These are phyloP conservation scores for sorghum (Sorghum bicolor) DNA, from an alignment of 176 grass and related monocot species.

Conservation along the genomic window DNA sequence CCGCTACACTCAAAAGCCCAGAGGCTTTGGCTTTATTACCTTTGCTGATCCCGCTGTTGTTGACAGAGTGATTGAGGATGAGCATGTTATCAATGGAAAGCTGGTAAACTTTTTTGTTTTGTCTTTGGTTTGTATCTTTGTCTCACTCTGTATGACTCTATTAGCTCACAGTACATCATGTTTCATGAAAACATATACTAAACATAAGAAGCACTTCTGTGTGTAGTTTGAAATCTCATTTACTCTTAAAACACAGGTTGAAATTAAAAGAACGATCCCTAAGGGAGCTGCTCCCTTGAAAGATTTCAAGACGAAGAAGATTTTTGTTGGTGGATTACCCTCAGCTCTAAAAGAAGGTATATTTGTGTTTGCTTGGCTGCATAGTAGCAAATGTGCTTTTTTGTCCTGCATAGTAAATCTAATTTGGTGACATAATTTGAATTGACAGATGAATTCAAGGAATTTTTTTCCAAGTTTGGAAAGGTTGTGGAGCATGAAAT, in stretches of 20 bases:
- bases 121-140: background rate
- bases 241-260: slow-evolving; percentile 55
- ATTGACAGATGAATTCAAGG: slow-evolving; percentile 79
- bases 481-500: slow-evolving; percentile 81
- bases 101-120: slow-evolving; percentile 26
- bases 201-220: background rate
- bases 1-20: slow-evolving; percentile 66
- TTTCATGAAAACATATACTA: background rate
- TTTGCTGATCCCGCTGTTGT: slow-evolving; percentile 69
- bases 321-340: slow-evolving; percentile 85
- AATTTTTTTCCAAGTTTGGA: slow-evolving; percentile 83
- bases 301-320: slow-evolving; percentile 92
- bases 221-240: background rate
- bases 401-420: background rate
- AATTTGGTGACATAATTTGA: slow-evolving; percentile 9
- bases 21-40: slow-evolving; percentile 95
- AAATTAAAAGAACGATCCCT: slow-evolving; percentile 94
- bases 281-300: slow-evolving; percentile 83
- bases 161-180: background rate
- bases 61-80: slow-evolving; percentile 75
- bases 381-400: background rate
- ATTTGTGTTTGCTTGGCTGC: background rate
- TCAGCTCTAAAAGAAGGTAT: slow-evolving; percentile 70
- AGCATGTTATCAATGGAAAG: slow-evolving; percentile 79
- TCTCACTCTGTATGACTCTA: background rate